phyloP scores from a whole-genome alignment of 2,329 filamentous ascomycete genomes.

The Parafenestella ontariensis region DNA sequence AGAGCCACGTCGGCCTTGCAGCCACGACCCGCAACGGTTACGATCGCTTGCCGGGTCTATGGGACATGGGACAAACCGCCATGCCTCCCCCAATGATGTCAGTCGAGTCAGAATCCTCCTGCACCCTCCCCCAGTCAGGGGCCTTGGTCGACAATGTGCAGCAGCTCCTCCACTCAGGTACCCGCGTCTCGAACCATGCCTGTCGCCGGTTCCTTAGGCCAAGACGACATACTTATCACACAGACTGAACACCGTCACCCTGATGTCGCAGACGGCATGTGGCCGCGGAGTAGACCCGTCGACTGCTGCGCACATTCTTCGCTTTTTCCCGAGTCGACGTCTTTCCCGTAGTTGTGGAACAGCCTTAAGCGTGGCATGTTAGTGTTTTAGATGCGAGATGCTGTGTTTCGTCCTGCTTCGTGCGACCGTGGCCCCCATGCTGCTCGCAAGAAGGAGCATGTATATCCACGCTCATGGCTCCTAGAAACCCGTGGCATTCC shows the following conservation, averaged over 20 bases:
- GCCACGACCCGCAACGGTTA: constrained; percentile 22
- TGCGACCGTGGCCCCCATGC: too few relatives aligned
- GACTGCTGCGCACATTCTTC: constrained; percentile 13
- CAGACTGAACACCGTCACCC: not conserved
- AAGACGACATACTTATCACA: not conserved
- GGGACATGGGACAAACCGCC: constrained; percentile 11
- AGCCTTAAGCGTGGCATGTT: constrained; percentile 23
- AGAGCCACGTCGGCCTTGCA: constrained; percentile 42
- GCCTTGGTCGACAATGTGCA: constrained; percentile 8
- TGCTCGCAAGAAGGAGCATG: too few relatives aligned
- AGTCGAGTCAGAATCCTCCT: constrained; percentile 11
- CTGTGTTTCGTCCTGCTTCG: constrained; percentile 27
- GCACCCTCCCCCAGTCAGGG: constrained; percentile 13
- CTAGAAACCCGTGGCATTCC: not conserved
- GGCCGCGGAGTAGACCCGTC: constrained; percentile 9
- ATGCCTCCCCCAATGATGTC: constrained; percentile 19
- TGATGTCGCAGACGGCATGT: not conserved
- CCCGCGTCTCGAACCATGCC: constrained; percentile 12
- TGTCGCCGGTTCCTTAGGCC: not conserved
- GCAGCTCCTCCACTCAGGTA: constrained; percentile 25
- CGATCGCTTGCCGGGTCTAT: constrained; percentile 18
- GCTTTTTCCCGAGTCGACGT: constrained; percentile 19
- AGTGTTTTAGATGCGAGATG: constrained; percentile 30
- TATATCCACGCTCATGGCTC: too few relatives aligned
- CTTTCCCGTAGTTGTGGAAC: constrained; percentile 18